phyloP scores from a whole-genome alignment of 192 early-diverging fungal genomes.

The Coemansia sp. region DNA sequence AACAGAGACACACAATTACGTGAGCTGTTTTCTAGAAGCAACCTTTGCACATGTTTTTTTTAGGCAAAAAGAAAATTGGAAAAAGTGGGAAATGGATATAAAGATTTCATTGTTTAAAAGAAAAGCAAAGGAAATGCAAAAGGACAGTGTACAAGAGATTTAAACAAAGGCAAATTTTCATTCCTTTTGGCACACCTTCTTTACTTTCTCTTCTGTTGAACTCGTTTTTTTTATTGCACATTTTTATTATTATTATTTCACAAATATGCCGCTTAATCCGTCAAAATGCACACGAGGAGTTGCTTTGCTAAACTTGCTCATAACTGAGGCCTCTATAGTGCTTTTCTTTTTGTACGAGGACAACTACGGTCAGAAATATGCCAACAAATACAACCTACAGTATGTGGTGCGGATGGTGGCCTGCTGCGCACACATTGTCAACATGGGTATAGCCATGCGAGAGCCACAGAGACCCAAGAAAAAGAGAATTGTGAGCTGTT shows the following conservation, averaged over 20 bases:
- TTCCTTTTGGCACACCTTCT: too few relatives aligned
- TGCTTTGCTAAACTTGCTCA: background rate
- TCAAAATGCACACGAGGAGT: background rate
- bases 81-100: too few relatives aligned
- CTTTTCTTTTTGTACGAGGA: slow-evolving; percentile 9
- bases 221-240: background rate
- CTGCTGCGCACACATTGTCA: background rate
- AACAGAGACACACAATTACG: too few relatives aligned
- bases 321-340: background rate
- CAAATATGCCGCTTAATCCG: background rate
- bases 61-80: too few relatives aligned
- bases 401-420: slow-evolving; percentile 7
- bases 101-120: too few relatives aligned
- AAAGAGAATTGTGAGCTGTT: background rate
- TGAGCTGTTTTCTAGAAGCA: too few relatives aligned
- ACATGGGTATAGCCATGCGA: slow-evolving; percentile 2
- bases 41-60: too few relatives aligned
- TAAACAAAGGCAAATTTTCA: too few relatives aligned
- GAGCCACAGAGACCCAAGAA: background rate
- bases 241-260: background rate
- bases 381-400: slow-evolving; percentile 3
- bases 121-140: too few relatives aligned
- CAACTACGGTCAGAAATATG: background rate
- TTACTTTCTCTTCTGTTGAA: background rate
- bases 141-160: too few relatives aligned